Conservation (phyloP, 192 early-diverging fungal genomes). For the Entomortierella beljakovae region DNA sequence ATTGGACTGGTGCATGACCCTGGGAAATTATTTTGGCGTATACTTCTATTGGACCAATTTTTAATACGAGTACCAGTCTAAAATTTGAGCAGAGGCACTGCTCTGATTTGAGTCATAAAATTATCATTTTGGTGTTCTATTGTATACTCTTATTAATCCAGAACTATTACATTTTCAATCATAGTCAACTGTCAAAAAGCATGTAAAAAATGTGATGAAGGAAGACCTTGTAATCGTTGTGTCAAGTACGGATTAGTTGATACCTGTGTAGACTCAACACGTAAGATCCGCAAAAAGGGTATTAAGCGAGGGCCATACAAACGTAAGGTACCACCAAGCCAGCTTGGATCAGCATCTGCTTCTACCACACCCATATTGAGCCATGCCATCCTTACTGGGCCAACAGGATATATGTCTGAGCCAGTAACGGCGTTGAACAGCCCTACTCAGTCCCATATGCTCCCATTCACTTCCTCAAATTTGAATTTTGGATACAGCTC, state of each 20-base stretch:
- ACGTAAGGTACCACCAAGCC: conserved; percentile 55
- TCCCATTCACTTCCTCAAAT: conserved; percentile 46
- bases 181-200: conserved; percentile 87
- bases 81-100: not conserved
- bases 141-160: not conserved
- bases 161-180: not conserved
- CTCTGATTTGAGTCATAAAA: not conserved
- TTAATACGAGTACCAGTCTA: not conserved
- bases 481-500: conserved; percentile 38
- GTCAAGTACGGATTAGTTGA: conserved; percentile 75
- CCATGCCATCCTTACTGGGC: conserved; percentile 35
- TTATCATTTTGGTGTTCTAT: not conserved
- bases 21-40: not conserved
- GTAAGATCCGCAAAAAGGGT: conserved; percentile 87
- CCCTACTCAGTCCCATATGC: conserved; percentile 52
- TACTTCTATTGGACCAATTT: not conserved
- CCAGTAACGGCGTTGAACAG: conserved; percentile 50
- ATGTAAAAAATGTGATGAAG: conserved; percentile 93
- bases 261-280: conserved; percentile 79
- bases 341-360: conserved; percentile 50
- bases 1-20: not conserved
- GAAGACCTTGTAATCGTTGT: conserved; percentile 87
- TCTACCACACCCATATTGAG: conserved; percentile 43
- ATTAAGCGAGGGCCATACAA: conserved; percentile 90
- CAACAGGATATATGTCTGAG: conserved; percentile 53